Conservation (phyloP, 768 basidiomycete species). For the Butyriboletus loyo region DNA sequence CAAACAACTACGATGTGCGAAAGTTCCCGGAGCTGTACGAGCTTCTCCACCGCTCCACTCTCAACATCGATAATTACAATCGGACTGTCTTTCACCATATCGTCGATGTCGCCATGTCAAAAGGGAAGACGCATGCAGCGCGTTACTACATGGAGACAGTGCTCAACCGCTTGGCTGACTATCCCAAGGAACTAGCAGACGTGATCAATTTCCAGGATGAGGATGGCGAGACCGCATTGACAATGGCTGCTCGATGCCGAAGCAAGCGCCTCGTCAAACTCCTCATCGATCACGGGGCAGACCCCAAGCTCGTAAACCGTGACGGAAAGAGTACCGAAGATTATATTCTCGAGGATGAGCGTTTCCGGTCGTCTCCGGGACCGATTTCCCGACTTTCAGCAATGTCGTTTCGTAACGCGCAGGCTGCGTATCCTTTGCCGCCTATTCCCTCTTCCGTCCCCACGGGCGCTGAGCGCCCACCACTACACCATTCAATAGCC, state of each 20-base stretch:
- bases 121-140: conserved; percentile 96
- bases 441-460: conserved; percentile 41
- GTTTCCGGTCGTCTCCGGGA: conserved; percentile 88
- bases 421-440: conserved; percentile 44
- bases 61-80: conserved; percentile 98
- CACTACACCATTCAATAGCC: conserved; percentile 80
- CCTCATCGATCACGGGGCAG: conserved; percentile 93
- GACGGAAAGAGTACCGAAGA: conserved; percentile 98
- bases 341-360: conserved; percentile 97
- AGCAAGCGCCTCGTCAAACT: conserved; percentile 95
- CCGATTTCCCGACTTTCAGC: conserved; percentile 62
- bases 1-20: conserved; percentile 98
- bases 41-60: conserved; percentile 93
- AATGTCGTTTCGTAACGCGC: conserved; percentile 74
- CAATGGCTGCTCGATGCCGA: conserved; percentile 92
- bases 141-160: conserved; percentile 99
- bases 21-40: conserved; percentile 99
- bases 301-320: conserved; percentile 90
- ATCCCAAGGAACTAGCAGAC: conserved; percentile 93
- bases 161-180: conserved; percentile 80
- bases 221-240: conserved; percentile 96
- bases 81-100: conserved; percentile 98
- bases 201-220: conserved; percentile 99
- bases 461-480: conserved; percentile 59
- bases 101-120: conserved; percentile 95